Percentiles rank a stretch among this genome's conserved stretches.
phyloP scores from a whole-genome alignment of 2,329 filamentous ascomycete species.

The Botrytis medusae region DNA sequence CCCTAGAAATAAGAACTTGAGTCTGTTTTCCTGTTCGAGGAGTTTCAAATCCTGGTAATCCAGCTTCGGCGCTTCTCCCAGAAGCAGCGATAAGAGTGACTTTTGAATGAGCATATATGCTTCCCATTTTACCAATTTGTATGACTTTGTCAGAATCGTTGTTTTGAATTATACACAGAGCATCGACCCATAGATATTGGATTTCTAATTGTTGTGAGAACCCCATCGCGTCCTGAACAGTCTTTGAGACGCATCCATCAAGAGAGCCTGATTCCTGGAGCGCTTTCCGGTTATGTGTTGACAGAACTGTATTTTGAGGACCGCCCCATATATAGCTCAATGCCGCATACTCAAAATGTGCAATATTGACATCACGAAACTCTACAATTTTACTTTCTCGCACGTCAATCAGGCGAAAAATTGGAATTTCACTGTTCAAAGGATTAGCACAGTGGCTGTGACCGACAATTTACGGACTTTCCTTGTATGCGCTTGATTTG shows the following conservation, averaged over 20 bases:
- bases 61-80: neutral
- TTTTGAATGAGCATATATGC: slow-evolving; percentile 20
- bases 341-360: slow-evolving; percentile 24
- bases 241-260: slow-evolving; percentile 12
- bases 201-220: slow-evolving; percentile 21
- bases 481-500: neutral
- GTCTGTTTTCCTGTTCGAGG: neutral
- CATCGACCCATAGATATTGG: slow-evolving; percentile 28
- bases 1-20: neutral
- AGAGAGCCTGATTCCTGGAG: neutral
- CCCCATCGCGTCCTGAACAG: slow-evolving; percentile 24
- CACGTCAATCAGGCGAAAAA: slow-evolving; percentile 19
- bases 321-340: slow-evolving; percentile 27
- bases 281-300: neutral
- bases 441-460: neutral
- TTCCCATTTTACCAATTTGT: slow-evolving; percentile 23
- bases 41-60: neutral
- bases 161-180: slow-evolving; percentile 28
- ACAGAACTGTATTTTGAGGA: slow-evolving; percentile 7
- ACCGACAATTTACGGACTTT: neutral
- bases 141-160: slow-evolving; percentile 19
- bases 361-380: slow-evolving; percentile 7
- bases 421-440: neutral
- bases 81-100: slow-evolving; percentile 21
- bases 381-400: slow-evolving; percentile 10